These are phyloP conservation scores for Entomortierella beljakovae DNA, from an alignment of 192 early-diverging fungal species.

Conservation along the genomic window DNA sequence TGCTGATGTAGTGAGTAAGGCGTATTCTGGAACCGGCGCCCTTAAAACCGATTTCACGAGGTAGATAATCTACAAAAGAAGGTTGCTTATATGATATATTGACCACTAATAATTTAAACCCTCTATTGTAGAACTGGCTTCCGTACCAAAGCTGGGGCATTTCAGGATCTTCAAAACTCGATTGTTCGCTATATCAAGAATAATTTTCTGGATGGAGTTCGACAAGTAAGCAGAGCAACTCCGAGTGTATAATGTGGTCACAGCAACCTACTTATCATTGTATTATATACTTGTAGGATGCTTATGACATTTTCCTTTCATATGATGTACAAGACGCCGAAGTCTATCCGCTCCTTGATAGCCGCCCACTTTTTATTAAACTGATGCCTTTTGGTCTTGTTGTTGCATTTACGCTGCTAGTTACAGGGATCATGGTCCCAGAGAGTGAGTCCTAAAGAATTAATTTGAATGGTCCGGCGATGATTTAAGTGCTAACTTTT, in stretches of 20 bases:
- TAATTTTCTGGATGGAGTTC: conserved; percentile 92
- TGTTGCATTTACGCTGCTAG: conserved; percentile 36
- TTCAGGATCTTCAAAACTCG: conserved; percentile 86
- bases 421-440: conserved; percentile 18
- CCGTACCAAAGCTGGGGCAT: conserved; percentile 82
- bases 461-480: neutral
- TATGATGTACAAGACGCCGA: conserved; percentile 56
- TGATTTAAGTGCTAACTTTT: neutral
- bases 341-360: conserved; percentile 61
- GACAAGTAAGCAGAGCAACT: conserved; percentile 64
- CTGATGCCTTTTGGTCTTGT: conserved; percentile 30
- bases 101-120: no score
- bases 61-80: conserved; percentile 13
- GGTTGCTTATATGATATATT: no score
- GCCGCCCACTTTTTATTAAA: conserved; percentile 66
- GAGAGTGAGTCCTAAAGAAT: conserved; percentile 49
- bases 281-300: conserved; percentile 64
- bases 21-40: conserved; percentile 97
- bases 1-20: conserved; percentile 89
- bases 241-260: neutral
- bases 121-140: conserved; percentile 77
- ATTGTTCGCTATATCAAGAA: conserved; percentile 90
- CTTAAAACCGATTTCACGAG: conserved; percentile 99
- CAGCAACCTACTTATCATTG: neutral
- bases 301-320: conserved; percentile 86